These are phyloP conservation scores for Penicillium ochrochloron DNA, from an alignment of 495 filamentous ascomycete species.

Conservation along the genomic window DNA sequence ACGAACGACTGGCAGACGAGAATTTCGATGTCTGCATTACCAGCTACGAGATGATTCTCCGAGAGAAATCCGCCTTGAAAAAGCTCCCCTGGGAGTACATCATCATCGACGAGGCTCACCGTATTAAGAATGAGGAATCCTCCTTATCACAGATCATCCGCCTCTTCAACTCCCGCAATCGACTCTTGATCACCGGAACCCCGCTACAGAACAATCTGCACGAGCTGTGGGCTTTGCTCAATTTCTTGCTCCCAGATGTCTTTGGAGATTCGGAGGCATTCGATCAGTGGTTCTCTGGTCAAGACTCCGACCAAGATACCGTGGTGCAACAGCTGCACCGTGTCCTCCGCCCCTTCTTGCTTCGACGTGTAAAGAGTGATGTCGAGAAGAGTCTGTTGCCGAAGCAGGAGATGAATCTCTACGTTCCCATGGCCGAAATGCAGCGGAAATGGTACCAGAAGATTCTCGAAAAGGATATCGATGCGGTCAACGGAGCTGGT, in stretches of 20 bases:
- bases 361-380: conserved; percentile 96
- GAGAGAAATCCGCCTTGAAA: conserved; percentile 93
- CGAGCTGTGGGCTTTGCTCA: conserved; percentile 98
- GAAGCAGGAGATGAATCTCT: conserved; percentile 97
- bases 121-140: conserved; percentile 99
- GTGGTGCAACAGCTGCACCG: conserved; percentile 98
- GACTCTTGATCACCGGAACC: conserved; percentile 94
- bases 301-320: conserved; percentile 86
- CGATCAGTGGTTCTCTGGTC: conserved; percentile 94
- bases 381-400: conserved; percentile 98
- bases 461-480: conserved; percentile 98
- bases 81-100: conserved; percentile 99
- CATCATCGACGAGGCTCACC: conserved; percentile 98
- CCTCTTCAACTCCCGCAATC: conserved; percentile 93
- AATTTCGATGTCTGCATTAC: conserved; percentile 94
- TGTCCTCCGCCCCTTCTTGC: conserved; percentile 89
- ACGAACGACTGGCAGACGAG: conserved; percentile 86
- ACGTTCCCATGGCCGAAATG: conserved; percentile 99
- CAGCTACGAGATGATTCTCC: conserved; percentile 95
- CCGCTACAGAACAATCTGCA: conserved; percentile 98
- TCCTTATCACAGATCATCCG: conserved; percentile 96
- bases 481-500: conserved; percentile 95
- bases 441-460: conserved; percentile 99
- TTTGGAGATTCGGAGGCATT: conserved; percentile 98
- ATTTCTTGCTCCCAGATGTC: conserved; percentile 96